Evolutionary conservation across 495 filamentous ascomycete genomes (phyloP), one percentile per base, ranked within the genome.

Genomic region (Pyrenopolyporus hunteri): DNA sequence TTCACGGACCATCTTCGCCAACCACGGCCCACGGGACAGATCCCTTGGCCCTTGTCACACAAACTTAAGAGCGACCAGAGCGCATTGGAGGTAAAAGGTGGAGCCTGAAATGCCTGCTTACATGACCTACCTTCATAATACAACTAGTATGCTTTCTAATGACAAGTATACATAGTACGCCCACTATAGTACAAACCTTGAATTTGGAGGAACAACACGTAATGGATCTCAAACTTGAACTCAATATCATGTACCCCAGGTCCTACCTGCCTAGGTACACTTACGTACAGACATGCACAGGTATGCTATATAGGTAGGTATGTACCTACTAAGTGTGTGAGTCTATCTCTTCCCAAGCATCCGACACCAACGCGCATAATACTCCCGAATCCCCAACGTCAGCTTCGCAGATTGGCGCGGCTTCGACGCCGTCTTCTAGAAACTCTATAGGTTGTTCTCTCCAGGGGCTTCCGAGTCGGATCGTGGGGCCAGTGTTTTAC

Each of bases 341-440:
- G n/a, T n/a, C n/a, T n/a, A n/a, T n/a, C n/a, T n/a, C n/a, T n/a
- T n/a, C n/a, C n/a, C n/a, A n/a, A n/a, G n/a, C n/a, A n/a, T n/a
- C n/a, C n/a, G 8, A 10, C 42, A 19, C 51, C 44, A 37, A 39
- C 52, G 26, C 49, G 51, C 57, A 52, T 61, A 14, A 66, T 26
- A 40, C 33, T 33, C 63, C 56, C 45, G 31, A 46, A 42, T 45
- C 42, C 62, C 57, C 57, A 52, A 47, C 9, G 40, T 35, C 32
- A 20, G 35, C 19, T 46, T 57, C 40, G 31, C 25, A 52, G 52
- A 47, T 48, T 53, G 28, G 46, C 25, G 25, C 36, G 44, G 42
- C 52, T 66, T 66, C 57, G 63, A 48, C 45, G 16, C 29, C 40
- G 31, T 39, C 35, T 65, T 66, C 63, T 66, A 66, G 63, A 66